Evolutionary conservation across 75 land plant species (phyloP).

Genomic region (Picea sitchensis): DNA sequence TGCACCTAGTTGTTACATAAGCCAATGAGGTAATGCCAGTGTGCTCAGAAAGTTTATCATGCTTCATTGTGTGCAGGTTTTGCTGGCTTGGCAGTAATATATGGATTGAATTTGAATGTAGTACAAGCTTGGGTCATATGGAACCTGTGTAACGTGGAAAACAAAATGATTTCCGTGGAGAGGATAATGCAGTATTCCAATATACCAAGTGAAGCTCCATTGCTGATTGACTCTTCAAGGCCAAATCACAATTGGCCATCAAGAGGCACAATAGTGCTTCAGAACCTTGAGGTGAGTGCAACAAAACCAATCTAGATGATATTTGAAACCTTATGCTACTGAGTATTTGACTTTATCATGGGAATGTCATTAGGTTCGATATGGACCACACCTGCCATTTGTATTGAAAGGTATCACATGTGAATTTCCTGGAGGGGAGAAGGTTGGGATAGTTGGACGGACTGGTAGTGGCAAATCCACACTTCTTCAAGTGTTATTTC

Average conservation of each 20-base stretch:
- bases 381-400: constrained; percentile 38
- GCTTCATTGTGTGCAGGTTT: constrained; percentile 12
- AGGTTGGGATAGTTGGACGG: constrained; percentile 50
- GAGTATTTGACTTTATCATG: neutral
- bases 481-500: constrained; percentile 52
- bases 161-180: constrained; percentile 83
- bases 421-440: constrained; percentile 42
- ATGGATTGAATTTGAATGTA: constrained; percentile 61
- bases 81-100: constrained; percentile 77
- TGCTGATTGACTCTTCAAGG: constrained; percentile 46
- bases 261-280: constrained; percentile 44
- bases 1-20: neutral
- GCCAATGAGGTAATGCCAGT: neutral
- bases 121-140: constrained; percentile 57
- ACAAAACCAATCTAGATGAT: neutral
- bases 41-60: neutral
- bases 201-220: constrained; percentile 75
- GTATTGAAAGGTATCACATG: constrained; percentile 51
- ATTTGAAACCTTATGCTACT: neutral
- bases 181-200: constrained; percentile 81
- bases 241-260: constrained; percentile 56
- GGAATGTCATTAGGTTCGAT: constrained; percentile 38
- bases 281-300: constrained; percentile 51
- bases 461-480: constrained; percentile 65
- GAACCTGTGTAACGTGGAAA: constrained; percentile 78